Evolutionary conservation across 1,284 basidiomycete species (phyloP), one percentile per base, ranked within the genome.

Genomic region (Trametes versicolor): DNA sequence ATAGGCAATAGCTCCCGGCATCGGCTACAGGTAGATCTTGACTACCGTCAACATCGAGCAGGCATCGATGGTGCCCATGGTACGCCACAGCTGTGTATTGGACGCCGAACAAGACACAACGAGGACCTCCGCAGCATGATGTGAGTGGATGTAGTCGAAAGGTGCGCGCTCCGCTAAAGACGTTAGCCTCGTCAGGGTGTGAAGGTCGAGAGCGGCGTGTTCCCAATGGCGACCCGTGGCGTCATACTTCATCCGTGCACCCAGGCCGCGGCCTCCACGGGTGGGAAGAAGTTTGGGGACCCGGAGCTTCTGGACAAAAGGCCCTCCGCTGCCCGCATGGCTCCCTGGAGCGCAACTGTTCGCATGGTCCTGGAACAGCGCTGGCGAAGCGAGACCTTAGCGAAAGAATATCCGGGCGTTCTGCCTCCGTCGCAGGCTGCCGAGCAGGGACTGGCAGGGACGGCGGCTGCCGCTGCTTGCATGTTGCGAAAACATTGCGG

Each of bases 11-110:
- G 29, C 29, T 32, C 29, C 4, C 29, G 29, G 29, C 29, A 32
- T 32, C 29, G 29, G 29, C 29, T 27, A 17, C 15, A 32, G 49
- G 29, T 51, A 27, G 13, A 27, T 29, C 17, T 27, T 51, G 19
- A 19, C 50, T 27, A 43, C 41, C 41, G 19, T 43, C 41, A 17
- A 19, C 19, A 10, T 39, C 4, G 15, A 43, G 27, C 21, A 13
- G 10, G 47, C 51, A n/a, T 25, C 51, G 41, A 60, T 43, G 41
- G 51, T 60, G 43, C 59, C 51, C 51, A 54, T 60, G 59, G 59
- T 29, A 60, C 50, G 51, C 59, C 59, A 54, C 59, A 43, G 56
- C 21, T 49, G 34, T 58, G n/a, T 43, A 32, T 39, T 29, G 17
- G 48, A 17, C 48, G 48, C 37, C 12, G 12, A 17, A 13, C 37